Conservation (phyloP, 352 stramenopile species). For the Phytophthora aleatoria region DNA sequence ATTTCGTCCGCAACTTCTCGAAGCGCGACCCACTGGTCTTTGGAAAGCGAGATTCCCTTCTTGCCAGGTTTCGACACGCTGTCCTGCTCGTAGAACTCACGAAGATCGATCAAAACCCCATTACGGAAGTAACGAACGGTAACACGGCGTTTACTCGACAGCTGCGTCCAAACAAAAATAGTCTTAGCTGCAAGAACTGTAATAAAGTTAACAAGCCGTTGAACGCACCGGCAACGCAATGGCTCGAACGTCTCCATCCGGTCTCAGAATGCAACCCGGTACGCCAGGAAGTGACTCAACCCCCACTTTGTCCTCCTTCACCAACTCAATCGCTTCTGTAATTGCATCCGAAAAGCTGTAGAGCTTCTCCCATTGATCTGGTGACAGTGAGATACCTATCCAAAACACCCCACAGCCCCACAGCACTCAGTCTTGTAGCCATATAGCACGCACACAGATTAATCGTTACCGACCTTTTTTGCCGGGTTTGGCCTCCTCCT, state of each 20-base stretch:
- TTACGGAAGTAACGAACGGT: constrained; percentile 57
- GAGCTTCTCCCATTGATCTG: constrained; percentile 63
- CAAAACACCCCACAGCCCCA: neutral
- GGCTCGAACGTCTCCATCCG: constrained; percentile 43
- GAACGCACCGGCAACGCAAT: constrained; percentile 61
- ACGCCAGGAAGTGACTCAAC: constrained; percentile 39
- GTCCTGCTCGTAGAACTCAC: constrained; percentile 77
- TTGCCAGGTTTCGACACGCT: constrained; percentile 65
- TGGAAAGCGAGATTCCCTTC: constrained; percentile 79
- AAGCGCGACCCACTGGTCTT: constrained; percentile 65
- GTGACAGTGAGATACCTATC: constrained; percentile 61
- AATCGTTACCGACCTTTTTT: constrained; percentile 61
- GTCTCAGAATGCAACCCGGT: constrained; percentile 33
- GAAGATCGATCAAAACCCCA: constrained; percentile 61
- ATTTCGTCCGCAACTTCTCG: constrained; percentile 39
- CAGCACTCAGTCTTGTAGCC: neutral
- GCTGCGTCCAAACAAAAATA: constrained; percentile 29
- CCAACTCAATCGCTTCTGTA: constrained; percentile 46
- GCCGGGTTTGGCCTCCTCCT: constrained; percentile 60
- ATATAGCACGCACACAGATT: neutral
- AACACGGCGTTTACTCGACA: constrained; percentile 59
- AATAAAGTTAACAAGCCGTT: neutral
- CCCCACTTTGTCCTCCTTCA: constrained; percentile 50
- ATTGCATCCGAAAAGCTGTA: constrained; percentile 40
- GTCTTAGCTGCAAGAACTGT: constrained; percentile 1